Evolutionary conservation across 179 eudicot species (phyloP).

Genomic region (Sideroxylon spinosum): DNA sequence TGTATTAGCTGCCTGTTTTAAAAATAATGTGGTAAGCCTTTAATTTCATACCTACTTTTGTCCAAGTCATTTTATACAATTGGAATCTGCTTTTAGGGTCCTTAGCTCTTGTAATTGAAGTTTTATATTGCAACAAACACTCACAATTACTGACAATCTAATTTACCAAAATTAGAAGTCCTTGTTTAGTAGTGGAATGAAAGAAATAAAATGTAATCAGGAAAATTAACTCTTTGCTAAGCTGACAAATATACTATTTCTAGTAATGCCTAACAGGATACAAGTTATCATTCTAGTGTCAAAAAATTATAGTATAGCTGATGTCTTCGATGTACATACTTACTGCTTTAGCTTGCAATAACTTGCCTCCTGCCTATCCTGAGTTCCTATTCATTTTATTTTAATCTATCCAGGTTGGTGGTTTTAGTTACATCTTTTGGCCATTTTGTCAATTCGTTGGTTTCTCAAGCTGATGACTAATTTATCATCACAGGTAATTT

Average conservation of each 20-base stretch:
- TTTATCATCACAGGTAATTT: slow-evolving; percentile 73
- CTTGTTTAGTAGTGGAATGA: not conserved
- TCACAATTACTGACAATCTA: not conserved
- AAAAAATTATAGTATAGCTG: not conserved
- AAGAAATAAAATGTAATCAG: not conserved
- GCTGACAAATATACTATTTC: no score
- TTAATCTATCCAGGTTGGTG: slow-evolving; percentile 56
- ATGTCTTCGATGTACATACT: not conserved
- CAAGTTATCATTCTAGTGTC: not conserved
- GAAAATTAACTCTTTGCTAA: not conserved
- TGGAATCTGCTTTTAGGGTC: not conserved
- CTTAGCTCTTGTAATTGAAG: not conserved
- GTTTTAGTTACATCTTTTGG: slow-evolving; percentile 67
- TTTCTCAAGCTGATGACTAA: slow-evolving; percentile 90
- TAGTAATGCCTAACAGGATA: not conserved
- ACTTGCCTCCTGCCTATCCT: not conserved
- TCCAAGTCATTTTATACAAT: not conserved
- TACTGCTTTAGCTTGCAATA: not conserved
- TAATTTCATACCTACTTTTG: not conserved
- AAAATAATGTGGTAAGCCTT: not conserved
- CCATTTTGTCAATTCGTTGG: slow-evolving; percentile 62
- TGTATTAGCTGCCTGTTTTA: not conserved
- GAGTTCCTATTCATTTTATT: slow-evolving; percentile 8
- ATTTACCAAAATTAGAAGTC: not conserved
- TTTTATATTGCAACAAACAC: not conserved